A percentile compares a stretch with the other conserved stretches of the same genome.
Evolutionary conservation across 148 eudicot genomes (phyloP).

Genomic region (Nyssa sinensis): DNA sequence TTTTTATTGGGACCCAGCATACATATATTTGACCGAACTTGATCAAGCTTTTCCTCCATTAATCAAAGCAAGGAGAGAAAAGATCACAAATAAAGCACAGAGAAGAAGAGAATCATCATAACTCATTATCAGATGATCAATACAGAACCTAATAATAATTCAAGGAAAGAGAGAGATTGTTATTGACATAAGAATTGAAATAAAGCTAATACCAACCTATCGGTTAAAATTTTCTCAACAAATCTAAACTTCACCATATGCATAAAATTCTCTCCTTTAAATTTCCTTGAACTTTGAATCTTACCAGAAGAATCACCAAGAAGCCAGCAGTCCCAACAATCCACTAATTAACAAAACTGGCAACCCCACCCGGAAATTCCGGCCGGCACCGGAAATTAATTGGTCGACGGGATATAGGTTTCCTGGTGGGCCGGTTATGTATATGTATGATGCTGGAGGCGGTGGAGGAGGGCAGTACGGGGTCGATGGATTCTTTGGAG

Average conservation of each 20-base stretch:
- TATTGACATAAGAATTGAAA: not conserved
- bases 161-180: slow-evolving; percentile 2
- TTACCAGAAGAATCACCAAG: slow-evolving; percentile 3
- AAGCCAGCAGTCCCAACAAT: slow-evolving; percentile 19
- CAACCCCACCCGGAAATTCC: not conserved
- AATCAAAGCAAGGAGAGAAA: not conserved
- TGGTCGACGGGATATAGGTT: slow-evolving; percentile 37
- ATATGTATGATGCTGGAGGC: slow-evolving; percentile 6
- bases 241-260: not conserved
- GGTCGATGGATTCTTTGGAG: slow-evolving; percentile 21
- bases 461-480: slow-evolving; percentile 27
- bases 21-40: too few species aligned
- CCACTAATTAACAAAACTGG: slow-evolving; percentile 7
- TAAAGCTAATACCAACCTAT: not conserved
- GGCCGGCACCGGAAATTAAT: slow-evolving; percentile 2
- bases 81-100: too few species aligned
- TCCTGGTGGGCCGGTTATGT: slow-evolving; percentile 51
- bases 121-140: not conserved
- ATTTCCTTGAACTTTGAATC: not conserved
- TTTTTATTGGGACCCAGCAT: too few species aligned
- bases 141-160: not conserved
- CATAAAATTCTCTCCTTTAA: slow-evolving; percentile 3
- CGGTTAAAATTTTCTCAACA: not conserved
- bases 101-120: not conserved
- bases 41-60: not conserved